Evolutionary conservation across 2,329 filamentous ascomycete species (phyloP).

Genomic region (Fonsecaea erecta): DNA sequence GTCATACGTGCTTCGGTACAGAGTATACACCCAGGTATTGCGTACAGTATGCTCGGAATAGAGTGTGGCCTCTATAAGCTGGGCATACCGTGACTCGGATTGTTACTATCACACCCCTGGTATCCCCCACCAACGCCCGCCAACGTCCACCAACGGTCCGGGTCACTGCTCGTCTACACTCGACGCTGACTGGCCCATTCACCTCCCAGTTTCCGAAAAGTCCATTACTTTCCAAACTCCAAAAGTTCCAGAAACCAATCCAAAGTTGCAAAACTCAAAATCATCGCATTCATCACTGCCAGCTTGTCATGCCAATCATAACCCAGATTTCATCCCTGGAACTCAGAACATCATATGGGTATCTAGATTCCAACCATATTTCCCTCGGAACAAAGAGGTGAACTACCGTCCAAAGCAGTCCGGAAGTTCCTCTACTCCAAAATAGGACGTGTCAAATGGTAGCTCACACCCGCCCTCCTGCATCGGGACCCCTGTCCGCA

Average conservation of each 20-base stretch:
- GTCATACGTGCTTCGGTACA: too few relatives aligned
- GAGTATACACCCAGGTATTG: too few relatives aligned
- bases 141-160: background rate
- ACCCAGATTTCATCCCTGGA: background rate
- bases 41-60: too few relatives aligned
- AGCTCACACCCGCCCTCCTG: too few relatives aligned
- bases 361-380: background rate
- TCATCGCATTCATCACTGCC: background rate
- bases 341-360: slow-evolving; percentile 1
- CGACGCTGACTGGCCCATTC: background rate
- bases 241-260: slow-evolving; percentile 1
- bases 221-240: background rate
- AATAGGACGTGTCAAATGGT: too few relatives aligned
- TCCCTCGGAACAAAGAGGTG: background rate
- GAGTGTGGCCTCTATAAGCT: too few relatives aligned
- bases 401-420: background rate
- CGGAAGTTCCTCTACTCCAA: background rate
- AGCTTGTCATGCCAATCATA: background rate
- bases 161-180: background rate
- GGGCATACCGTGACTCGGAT: background rate
- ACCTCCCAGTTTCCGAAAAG: background rate
- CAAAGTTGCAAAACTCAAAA: background rate
- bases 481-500: background rate
- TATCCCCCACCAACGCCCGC: background rate
- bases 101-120: background rate